phyloP scores from a whole-genome alignment of 164 flowering plant genomes.

The Berberis thunbergii region DNA sequence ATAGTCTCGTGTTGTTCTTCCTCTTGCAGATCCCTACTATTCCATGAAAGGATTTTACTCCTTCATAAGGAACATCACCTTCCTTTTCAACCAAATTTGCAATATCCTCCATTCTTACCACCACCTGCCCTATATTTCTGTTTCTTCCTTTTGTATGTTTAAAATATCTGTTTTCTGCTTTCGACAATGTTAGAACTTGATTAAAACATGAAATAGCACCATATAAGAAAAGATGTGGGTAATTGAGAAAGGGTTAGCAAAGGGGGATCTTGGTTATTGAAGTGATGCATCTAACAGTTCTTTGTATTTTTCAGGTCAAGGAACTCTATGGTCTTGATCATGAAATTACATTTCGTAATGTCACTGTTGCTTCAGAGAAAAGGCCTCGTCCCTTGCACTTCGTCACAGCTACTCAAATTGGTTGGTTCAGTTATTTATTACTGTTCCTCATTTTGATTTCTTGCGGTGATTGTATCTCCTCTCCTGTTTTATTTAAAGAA shows the following conservation, averaged over 20 bases:
- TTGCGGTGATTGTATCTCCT: neutral
- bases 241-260: neutral
- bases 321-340: conserved; percentile 89
- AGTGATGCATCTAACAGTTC: neutral
- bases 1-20: too few relatives aligned
- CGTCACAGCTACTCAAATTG: conserved; percentile 95
- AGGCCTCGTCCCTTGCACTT: conserved; percentile 86
- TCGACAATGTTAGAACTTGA: too few relatives aligned
- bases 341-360: conserved; percentile 66
- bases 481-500: neutral
- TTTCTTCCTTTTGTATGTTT: neutral
- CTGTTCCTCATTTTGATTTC: neutral
- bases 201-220: too few relatives aligned
- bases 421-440: conserved; percentile 26
- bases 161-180: neutral
- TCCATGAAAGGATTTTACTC: too few relatives aligned
- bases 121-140: too few relatives aligned
- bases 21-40: too few relatives aligned
- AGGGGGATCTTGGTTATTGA: neutral
- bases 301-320: conserved; percentile 46
- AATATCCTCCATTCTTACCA: too few relatives aligned
- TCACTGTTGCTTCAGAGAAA: conserved; percentile 62
- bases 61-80: too few relatives aligned
- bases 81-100: too few relatives aligned
- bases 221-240: too few relatives aligned